A percentile compares a stretch with the other conserved stretches of the same genome.
Evolutionary conservation across 164 flowering plant species (phyloP).

Genomic region (Vitis amurensis): DNA sequence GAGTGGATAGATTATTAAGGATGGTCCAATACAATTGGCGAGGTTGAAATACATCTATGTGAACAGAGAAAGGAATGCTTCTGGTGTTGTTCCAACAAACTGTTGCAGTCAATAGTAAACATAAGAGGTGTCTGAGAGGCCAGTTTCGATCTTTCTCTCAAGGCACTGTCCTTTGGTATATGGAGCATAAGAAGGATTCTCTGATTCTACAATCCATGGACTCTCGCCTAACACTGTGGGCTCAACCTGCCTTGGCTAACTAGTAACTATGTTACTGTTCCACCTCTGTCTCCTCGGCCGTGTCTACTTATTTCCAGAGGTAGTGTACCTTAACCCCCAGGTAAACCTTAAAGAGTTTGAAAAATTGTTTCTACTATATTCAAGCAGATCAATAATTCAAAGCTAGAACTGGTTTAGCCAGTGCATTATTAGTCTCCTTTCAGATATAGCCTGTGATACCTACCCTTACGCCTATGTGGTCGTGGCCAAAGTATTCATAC

Average conservation of each 20-base stretch:
- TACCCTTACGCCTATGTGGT: slow-evolving; percentile 44
- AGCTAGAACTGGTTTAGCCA: neutral
- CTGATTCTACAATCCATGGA: slow-evolving; percentile 26
- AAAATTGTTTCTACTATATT: too few species aligned
- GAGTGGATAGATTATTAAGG: slow-evolving; percentile 41
- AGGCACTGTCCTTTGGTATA: slow-evolving; percentile 20
- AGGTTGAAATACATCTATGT: slow-evolving; percentile 18
- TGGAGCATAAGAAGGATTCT: slow-evolving; percentile 25
- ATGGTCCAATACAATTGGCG: slow-evolving; percentile 24
- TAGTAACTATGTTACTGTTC: slow-evolving; percentile 22
- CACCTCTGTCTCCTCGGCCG: slow-evolving; percentile 24
- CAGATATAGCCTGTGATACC: slow-evolving; percentile 49
- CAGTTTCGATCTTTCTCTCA: slow-evolving; percentile 30
- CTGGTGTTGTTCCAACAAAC: slow-evolving; percentile 25
- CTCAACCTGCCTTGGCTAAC: slow-evolving; percentile 23
- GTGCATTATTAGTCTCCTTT: neutral
- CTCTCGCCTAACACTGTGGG: slow-evolving; percentile 26
- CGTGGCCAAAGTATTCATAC: slow-evolving; percentile 14
- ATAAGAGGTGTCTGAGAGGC: slow-evolving; percentile 38
- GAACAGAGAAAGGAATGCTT: slow-evolving; percentile 13
- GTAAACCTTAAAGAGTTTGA: too few species aligned
- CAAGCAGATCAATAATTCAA: too few species aligned
- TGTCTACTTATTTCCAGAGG: slow-evolving; percentile 30
- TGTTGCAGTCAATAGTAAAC: slow-evolving; percentile 24
- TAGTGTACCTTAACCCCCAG: neutral